These are phyloP conservation scores for Pythium plurisporium DNA, from an alignment of 352 stramenopile species.

Conservation along the genomic window DNA sequence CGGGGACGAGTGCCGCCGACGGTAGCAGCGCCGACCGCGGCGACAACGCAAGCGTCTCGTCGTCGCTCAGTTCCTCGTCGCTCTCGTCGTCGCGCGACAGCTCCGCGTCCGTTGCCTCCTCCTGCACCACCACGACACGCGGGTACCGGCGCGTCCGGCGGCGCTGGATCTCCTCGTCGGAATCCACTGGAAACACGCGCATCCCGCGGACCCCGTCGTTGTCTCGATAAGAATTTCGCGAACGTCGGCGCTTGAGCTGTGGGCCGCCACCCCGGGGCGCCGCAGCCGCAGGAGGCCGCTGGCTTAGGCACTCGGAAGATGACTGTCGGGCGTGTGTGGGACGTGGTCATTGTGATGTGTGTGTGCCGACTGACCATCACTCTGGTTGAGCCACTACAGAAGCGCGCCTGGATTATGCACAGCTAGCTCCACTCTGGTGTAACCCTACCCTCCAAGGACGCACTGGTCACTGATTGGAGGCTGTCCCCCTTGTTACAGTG, in stretches of 20 bases:
- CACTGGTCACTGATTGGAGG: too few species aligned
- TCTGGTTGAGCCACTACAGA: background rate
- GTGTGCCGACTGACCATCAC: constrained; percentile 2
- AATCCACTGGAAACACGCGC: constrained; percentile 22
- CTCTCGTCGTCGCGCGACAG: background rate
- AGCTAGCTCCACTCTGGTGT: too few species aligned
- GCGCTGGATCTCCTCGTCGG: constrained; percentile 19
- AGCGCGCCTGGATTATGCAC: background rate
- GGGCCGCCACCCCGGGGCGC: too few species aligned
- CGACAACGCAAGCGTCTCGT: background rate
- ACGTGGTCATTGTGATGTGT: too few species aligned
- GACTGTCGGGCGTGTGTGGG: too few species aligned
- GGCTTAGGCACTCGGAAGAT: too few species aligned
- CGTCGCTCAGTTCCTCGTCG: constrained; percentile 10
- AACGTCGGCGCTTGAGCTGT: too few species aligned
- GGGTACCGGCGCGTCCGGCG: constrained; percentile 7
- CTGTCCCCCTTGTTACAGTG: too few species aligned
- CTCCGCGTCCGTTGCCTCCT: background rate
- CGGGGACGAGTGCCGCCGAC: constrained; percentile 9
- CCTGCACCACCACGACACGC: constrained; percentile 1
- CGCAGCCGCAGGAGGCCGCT: too few species aligned
- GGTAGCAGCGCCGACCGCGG: constrained; percentile 1
- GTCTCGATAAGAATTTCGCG: too few species aligned
- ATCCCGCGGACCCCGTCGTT: too few species aligned
- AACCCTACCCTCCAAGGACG: too few species aligned